Evolutionary conservation across 306 rosid genomes (phyloP), one percentile per base, ranked within the genome.

Genomic region (Nissolia schottii): DNA sequence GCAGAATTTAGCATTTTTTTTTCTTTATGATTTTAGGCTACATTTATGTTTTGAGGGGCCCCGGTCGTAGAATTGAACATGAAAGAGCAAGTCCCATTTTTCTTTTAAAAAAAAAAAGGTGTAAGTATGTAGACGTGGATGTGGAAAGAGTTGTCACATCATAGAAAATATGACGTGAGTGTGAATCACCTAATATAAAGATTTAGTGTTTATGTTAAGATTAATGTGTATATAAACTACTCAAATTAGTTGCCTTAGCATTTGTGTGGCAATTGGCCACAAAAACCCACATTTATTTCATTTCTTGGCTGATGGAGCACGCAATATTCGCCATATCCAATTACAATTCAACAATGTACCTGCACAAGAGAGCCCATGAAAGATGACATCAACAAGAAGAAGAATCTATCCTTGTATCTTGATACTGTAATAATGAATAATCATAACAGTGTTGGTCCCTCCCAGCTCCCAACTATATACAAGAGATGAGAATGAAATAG

Each of bases 251-350:
- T 32, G 54, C 58, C 20, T 27, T 59, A 20, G 19, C 10, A 18
- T 43, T 43, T 43, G 37, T 55, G 35, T 12, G 32, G 22, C 38
- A 57, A 28, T 60, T 28, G 45, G 5, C 45, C 45, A 46, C 15
- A 32, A 53, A 20, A 8, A 54, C 20, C 23, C 75, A 25, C 46
- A 57, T 59, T 45, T 59, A 22, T 35, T n/a, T 50, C 63, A 59
- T 77, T 67, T 15, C 62, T 63, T 62, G 69, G 66, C 67, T 0
- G 73, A 50, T 46, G 72, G 71, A 65, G 29, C 55, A 71, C 71
- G 75, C 67, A n/a, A n/a, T 40, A 57, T 45, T 45, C 7, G 19
- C 20, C 23, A 12, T 16, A 16, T 12, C 3, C 25, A 2, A 45
- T 15, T 65, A 23, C 54, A 60, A 60, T 7, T 35, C 25, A 60